phyloP scores from a whole-genome alignment of 371 early-diverging fungal genomes.

The Entomophthora muscae region DNA sequence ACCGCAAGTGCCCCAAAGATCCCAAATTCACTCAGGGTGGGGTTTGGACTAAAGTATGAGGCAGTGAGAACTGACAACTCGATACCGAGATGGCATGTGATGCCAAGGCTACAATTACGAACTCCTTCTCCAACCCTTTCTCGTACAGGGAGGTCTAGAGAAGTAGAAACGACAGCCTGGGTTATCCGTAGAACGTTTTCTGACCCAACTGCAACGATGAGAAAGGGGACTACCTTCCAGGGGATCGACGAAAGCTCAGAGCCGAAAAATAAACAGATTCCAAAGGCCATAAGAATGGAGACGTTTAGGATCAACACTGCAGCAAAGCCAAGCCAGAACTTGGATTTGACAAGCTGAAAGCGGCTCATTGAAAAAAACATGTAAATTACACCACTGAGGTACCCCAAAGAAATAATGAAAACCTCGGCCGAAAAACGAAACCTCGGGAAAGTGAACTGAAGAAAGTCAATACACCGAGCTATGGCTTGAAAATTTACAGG shows the following conservation, averaged over 20 bases:
- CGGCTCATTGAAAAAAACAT: slow-evolving; percentile 35
- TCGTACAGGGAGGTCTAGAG: slow-evolving; percentile 39
- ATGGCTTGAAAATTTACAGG: too few relatives aligned
- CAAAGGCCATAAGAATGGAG: slow-evolving; percentile 30
- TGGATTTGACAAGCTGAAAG: slow-evolving; percentile 48
- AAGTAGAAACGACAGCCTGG: slow-evolving; percentile 42
- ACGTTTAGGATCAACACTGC: slow-evolving; percentile 33
- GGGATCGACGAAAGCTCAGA: slow-evolving; percentile 27
- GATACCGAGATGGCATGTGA: slow-evolving; percentile 31
- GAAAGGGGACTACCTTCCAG: slow-evolving; percentile 41
- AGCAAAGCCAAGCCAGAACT: slow-evolving; percentile 42
- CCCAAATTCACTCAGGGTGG: slow-evolving; percentile 48
- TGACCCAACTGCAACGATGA: slow-evolving; percentile 43
- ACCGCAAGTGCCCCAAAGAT: slow-evolving; percentile 38
- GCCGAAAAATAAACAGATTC: slow-evolving; percentile 26
- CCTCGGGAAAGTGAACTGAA: background rate
- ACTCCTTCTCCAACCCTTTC: slow-evolving; percentile 50
- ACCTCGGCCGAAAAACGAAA: slow-evolving; percentile 17
- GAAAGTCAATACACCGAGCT: background rate
- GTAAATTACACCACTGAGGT: slow-evolving; percentile 33
- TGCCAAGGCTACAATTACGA: slow-evolving; percentile 34
- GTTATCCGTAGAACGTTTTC: slow-evolving; percentile 55
- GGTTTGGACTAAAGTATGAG: slow-evolving; percentile 31
- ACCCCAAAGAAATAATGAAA: slow-evolving; percentile 22
- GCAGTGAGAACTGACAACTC: slow-evolving; percentile 30